Evolutionary conservation across 2,329 filamentous ascomycete genomes (phyloP).

Genomic region (Calonectria crousiana): DNA sequence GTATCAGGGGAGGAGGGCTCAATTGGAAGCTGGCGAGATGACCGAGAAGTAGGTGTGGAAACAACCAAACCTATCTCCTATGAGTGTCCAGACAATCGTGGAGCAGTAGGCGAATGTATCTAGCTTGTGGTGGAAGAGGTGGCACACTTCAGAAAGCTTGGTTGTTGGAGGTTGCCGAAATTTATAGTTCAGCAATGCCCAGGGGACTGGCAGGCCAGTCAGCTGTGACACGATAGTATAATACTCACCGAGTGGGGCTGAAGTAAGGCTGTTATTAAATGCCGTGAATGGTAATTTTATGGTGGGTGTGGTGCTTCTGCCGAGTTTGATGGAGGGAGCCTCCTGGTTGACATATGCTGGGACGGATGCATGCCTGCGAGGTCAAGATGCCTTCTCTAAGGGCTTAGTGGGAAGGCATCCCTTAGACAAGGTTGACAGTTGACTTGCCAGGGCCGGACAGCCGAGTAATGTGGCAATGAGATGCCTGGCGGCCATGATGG

Average conservation of each 20-base stretch:
- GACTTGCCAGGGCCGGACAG: background rate
- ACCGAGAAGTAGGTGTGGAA: background rate
- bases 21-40: background rate
- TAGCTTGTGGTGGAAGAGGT: constrained; percentile 6
- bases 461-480: constrained; percentile 5
- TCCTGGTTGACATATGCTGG: background rate
- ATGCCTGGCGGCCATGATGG: constrained; percentile 19
- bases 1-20: background rate
- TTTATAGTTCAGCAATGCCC: constrained; percentile 40
- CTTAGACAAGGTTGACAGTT: background rate
- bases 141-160: background rate
- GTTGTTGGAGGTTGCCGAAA: constrained; percentile 19
- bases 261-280: constrained; percentile 39
- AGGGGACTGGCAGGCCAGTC: constrained; percentile 25
- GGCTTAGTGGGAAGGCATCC: background rate
- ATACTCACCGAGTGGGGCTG: constrained; percentile 26
- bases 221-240: constrained; percentile 29
- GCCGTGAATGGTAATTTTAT: background rate
- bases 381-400: background rate
- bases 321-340: background rate
- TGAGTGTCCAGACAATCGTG: background rate
- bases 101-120: background rate
- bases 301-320: background rate
- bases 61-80: background rate
- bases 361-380: background rate